Evolutionary conservation across 1,139 yeast species (phyloP), one percentile per base, ranked within the genome.

Genomic region (Saccharomyces pastorianus): DNA sequence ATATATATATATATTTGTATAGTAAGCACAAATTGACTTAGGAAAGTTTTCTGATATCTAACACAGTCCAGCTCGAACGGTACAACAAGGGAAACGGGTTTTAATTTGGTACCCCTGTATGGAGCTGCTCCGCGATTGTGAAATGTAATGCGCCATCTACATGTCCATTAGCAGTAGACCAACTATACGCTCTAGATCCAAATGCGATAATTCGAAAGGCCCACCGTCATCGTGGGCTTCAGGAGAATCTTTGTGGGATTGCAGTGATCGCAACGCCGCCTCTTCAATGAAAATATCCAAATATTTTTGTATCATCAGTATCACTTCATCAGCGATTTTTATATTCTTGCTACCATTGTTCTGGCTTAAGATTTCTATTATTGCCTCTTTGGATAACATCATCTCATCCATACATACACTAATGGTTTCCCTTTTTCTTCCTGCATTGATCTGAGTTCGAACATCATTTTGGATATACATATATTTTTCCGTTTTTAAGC

Each of bases 211-310:
- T 7, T 54, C 57, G 1, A 56, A 41, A 23, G 58, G 65, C 0
- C 66, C 60, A 52, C 71, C 75, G n/a, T 71, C 73, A 0, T 20
- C 23, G 23, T 75, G 76, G 51, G 70, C 74, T 0, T 69, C 72
- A 38, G 61, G 61, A 14, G 63, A 41, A n/a, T 58, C 60, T 38
- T 65, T 69, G 38, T 69, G 63, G 32, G 70, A 71, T 57, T 83
- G 87, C 55, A 83, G 77, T 1, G 90, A 78, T 57, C 91, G 65
- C 13, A 79, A 64, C 1, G 83, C 76, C 0, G 89, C 88, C 67
- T 85, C 90, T 54, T 79, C 75, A 13, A 85, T 76, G 62, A 84
- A 84, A 59, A 83, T 68, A 49, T 79, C 74, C 48, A 84, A 73
- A 61, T 85, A 85, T 60, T 81, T 84, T 1, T 82, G 71, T 1